These are phyloP conservation scores for Trametes cingulata DNA, from an alignment of 768 basidiomycete genomes.

Conservation along the genomic window DNA sequence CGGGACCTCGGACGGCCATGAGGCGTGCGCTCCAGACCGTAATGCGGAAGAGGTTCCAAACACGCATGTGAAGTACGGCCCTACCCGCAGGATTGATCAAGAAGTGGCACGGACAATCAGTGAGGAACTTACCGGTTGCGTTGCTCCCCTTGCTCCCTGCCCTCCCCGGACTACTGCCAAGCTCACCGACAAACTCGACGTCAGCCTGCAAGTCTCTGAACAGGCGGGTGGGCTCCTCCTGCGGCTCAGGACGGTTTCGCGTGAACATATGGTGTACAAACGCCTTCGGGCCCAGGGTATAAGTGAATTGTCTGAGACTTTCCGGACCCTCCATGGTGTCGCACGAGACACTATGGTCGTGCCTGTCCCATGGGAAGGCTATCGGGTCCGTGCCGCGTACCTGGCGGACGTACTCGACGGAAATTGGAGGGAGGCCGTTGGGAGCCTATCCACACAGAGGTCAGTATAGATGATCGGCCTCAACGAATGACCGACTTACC, in stretches of 20 bases:
- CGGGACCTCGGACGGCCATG: not conserved
- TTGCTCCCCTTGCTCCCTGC: not conserved
- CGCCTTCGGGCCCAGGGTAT: not conserved
- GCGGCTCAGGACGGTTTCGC: constrained; percentile 9
- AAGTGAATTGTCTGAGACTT: constrained; percentile 4
- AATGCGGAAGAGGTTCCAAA: not conserved
- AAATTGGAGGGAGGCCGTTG: constrained; percentile 15
- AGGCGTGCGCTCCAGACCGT: not conserved
- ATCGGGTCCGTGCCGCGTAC: constrained; percentile 8
- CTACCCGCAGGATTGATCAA: not conserved
- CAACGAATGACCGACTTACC: not conserved
- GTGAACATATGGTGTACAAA: constrained; percentile 21
- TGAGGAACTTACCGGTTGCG: not conserved
- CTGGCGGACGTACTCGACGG: constrained; percentile 15
- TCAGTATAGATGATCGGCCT: not conserved
- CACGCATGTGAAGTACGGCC: constrained; percentile 1
- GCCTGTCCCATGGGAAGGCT: constrained; percentile 17
- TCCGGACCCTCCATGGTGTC: not conserved
- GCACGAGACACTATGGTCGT: not conserved
- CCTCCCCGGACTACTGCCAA: not conserved
- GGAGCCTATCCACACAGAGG: not conserved
- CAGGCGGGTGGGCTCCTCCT: constrained; percentile 6
- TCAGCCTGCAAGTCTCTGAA: constrained; percentile 14
- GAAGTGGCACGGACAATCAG: not conserved
- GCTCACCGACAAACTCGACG: constrained; percentile 7